phyloP scores from a whole-genome alignment of 2,329 filamentous ascomycete genomes.

The Diaporthe ampelina region DNA sequence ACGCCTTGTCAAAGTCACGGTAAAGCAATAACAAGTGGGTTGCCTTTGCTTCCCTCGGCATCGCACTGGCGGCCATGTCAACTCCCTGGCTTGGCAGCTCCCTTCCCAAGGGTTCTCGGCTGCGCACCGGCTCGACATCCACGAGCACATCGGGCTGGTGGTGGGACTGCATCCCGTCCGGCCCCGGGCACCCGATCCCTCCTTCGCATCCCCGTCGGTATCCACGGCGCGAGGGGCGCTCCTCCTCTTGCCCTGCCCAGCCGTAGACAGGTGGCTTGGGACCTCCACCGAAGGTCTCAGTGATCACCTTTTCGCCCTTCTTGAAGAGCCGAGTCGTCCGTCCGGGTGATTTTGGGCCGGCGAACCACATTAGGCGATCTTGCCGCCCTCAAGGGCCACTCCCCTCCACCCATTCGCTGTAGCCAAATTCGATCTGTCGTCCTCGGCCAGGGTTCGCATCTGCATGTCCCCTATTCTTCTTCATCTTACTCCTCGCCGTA shows the following conservation, averaged over 20 bases:
- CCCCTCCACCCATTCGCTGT: background rate
- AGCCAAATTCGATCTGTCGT: background rate
- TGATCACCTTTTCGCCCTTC: background rate
- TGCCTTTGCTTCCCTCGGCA: no score
- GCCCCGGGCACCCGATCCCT: background rate
- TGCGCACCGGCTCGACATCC: no score
- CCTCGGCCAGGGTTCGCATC: background rate
- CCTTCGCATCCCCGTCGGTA: background rate
- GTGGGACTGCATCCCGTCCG: background rate
- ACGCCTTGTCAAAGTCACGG: background rate
- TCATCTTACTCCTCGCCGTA: conserved; percentile 59
- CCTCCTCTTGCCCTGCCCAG: background rate
- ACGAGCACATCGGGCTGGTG: background rate
- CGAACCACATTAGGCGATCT: background rate
- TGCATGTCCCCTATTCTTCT: background rate
- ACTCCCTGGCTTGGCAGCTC: background rate
- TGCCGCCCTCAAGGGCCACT: background rate
- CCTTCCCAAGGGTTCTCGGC: no score
- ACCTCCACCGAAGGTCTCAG: no score
- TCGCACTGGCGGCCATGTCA: no score
- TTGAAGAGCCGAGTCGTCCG: background rate
- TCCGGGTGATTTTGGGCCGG: background rate
- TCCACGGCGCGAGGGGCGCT: background rate
- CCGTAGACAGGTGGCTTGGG: no score
- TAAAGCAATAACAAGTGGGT: background rate